Evolutionary conservation across 495 filamentous ascomycete species (phyloP), one percentile per base, ranked within the genome.

Genomic region (Aspergillus carlsbadensis): DNA sequence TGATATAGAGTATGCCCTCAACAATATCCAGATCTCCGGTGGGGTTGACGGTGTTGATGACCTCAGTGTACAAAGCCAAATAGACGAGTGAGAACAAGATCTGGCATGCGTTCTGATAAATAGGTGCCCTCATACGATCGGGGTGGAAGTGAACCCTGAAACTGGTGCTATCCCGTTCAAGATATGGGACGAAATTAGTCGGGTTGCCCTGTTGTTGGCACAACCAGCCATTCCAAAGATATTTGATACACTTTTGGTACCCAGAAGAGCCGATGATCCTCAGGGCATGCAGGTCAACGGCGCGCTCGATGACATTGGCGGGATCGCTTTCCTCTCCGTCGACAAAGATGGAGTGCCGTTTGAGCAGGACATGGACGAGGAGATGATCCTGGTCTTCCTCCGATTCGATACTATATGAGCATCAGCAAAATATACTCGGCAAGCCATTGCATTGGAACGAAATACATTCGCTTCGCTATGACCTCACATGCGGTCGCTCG

Each of bases 191-290:
- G 62, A 98, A 98, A 21, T 82, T 85, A 11, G 85, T 83, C 5
- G 92, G 90, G 62, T 98, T 91, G 37, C 89, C 82, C 52, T 96
- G 89, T 57, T 98, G 89, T 65, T 98, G 94, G 10, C 93, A 83
- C n/a, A 96, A 80, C 94, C 94, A 98, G 37, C 94, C 94, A 54
- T 81, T 83, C 94, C 94, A 98, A 45, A 98, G 86, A 63, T 90
- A 92, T 42, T 78, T 82, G 64, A 97, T 90, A 65, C 93, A 97
- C 70, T 87, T 94, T 64, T 98, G 94, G 64, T 96, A 98, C n/a
- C 93, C 92, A 1, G 89, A 89, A 13, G 87, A 90, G 14, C 89
- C 88, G 56, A 97, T 97, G 24, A 98, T 81, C 22, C 83, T 78
- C 17, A 97, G 74, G 6, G 93, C 91, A 67, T 98, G 93, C 15